Base-by-base conservation (phyloP, 2,329 filamentous ascomycete genomes). In the Atkinsonella texensis region DNA sequence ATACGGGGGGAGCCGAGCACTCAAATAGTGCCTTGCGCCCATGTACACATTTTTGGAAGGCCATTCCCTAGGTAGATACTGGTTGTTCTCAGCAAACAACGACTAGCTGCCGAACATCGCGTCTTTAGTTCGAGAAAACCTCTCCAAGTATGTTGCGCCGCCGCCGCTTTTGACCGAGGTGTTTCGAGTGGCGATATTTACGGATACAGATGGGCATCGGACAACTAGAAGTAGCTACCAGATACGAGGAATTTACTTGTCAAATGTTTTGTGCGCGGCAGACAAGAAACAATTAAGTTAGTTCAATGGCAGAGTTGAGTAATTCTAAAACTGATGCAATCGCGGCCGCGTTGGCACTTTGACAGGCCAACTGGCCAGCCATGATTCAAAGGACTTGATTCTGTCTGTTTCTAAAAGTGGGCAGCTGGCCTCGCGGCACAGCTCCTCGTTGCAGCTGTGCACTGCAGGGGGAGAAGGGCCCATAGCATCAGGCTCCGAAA, bases 361-460 rank as follows among this genome's bases (percentile, higher is more conserved):
- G 23, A 33, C 13, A 15, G 41, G 9, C n/a, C 17, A 28, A 28
- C 12, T 33, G 40, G 48, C 42, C 18, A 12, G 48, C 42, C 18
- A 12, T 44, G 15, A 32, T 15, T 35, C 49, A 31, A 23, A 15
- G 18, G 32, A 12, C n/a, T 52, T 51, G 57, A 53, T 64, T 63
- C 62, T 61, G 55, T 50, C 43, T 51, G 56, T 40, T 63, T 63
- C 61, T 60, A 63, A 60, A 62, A 63, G 54, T 54, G 48, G 45
- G 41, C 48, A 52, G 38, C 48, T 43, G 42, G 45, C 8, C 39
- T 45, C 40, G 46, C 47, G 17, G 28, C 23, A 40, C n/a, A 41
- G 51, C 41, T 40, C n/a, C n/a, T 23, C 35, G 28, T n/a, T 20
- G 28, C 28, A 28, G 28, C 23, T 18, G 15, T 13, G 28, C 28